These are phyloP conservation scores for Lodderomyces metapsilosis DNA, from an alignment of 1,139 yeast species.

Conservation along the genomic window DNA sequence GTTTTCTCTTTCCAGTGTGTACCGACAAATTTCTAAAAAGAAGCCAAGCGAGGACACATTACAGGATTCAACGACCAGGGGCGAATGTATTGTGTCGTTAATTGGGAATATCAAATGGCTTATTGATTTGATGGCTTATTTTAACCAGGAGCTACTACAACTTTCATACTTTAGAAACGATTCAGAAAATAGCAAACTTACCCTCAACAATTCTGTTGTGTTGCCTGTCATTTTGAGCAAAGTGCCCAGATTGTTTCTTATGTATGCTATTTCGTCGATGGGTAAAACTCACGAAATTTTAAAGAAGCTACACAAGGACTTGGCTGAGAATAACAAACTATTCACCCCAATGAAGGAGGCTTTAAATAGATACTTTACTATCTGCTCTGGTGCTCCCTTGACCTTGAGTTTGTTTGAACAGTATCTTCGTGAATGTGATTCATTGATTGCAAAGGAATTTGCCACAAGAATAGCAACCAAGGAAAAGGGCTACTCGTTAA, in stretches of 20 bases:
- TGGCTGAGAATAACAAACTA: constrained; percentile 39
- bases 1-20: constrained; percentile 65
- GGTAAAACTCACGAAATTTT: constrained; percentile 64
- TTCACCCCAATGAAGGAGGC: constrained; percentile 57
- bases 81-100: constrained; percentile 58
- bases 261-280: constrained; percentile 68
- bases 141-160: constrained; percentile 66
- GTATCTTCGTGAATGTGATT: constrained; percentile 53
- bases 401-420: constrained; percentile 61
- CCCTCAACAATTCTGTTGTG: constrained; percentile 36
- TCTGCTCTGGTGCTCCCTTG: constrained; percentile 55
- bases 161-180: constrained; percentile 24
- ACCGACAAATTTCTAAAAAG: constrained; percentile 52
- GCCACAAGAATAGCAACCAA: constrained; percentile 20
- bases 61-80: constrained; percentile 54
- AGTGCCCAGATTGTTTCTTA: constrained; percentile 67
- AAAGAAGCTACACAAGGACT: constrained; percentile 43
- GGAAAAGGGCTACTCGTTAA: constrained; percentile 37
- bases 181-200: constrained; percentile 23
- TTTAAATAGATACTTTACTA: constrained; percentile 51
- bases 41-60: constrained; percentile 50
- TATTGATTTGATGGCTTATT: constrained; percentile 62
- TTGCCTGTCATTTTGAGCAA: constrained; percentile 60
- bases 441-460: constrained; percentile 31
- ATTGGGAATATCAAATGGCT: constrained; percentile 80